Conservation (phyloP, 352 stramenopile species). For the Globisporangium uncinulatum region DNA sequence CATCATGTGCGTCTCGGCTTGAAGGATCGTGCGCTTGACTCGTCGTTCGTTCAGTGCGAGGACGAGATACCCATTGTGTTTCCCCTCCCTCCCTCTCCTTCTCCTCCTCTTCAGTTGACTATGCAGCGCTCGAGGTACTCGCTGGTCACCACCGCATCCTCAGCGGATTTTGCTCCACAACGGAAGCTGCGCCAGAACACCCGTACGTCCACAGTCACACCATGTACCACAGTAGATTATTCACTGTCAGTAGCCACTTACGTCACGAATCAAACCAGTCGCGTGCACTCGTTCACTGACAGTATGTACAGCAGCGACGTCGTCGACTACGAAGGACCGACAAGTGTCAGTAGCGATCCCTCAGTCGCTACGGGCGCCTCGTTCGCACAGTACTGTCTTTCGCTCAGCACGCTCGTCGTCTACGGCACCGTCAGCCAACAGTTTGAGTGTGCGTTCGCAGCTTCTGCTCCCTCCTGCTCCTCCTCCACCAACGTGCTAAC, state of each 20-base stretch:
- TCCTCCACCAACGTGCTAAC: not conserved
- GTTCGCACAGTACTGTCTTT: slow-evolving; percentile 51
- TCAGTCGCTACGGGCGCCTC: slow-evolving; percentile 16
- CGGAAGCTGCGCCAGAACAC: slow-evolving; percentile 4
- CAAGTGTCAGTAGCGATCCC: not conserved
- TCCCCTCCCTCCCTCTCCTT: not conserved
- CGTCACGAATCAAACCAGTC: not conserved
- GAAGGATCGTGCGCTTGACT: not conserved
- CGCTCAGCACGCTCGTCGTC: slow-evolving; percentile 35
- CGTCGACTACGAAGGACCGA: not conserved
- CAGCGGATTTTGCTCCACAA: slow-evolving; percentile 29
- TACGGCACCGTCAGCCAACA: slow-evolving; percentile 36
- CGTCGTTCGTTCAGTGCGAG: too few relatives aligned
- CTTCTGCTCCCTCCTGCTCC: not conserved
- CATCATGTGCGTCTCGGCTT: slow-evolving; percentile 22
- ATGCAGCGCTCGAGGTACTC: slow-evolving; percentile 30
- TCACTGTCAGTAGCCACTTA: not conserved
- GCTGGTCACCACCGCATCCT: slow-evolving; percentile 37
- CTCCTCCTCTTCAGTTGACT: slow-evolving; percentile 20
- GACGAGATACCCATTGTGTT: not conserved
- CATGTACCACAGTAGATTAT: too few relatives aligned
- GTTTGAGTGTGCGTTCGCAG: slow-evolving; percentile 40
- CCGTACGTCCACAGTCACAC: slow-evolving; percentile 1
- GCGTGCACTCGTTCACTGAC: too few relatives aligned
- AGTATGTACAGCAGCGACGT: not conserved